Evolutionary conservation across 2,329 filamentous ascomycete genomes (phyloP).

Genomic region (Spiromastix sp.): DNA sequence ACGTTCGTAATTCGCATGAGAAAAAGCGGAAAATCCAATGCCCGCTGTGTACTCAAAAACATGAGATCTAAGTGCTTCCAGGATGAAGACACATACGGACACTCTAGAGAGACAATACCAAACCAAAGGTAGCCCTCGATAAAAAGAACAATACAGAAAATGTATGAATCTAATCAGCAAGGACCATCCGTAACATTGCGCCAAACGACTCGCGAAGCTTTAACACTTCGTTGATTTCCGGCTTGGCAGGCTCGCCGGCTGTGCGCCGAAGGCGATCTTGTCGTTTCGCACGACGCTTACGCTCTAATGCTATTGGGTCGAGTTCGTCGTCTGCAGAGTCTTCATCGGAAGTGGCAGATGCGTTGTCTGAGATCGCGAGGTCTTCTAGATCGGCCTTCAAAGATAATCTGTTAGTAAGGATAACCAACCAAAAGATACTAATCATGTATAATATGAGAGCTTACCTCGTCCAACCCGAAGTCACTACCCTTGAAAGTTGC

Average conservation of each 20-base stretch:
- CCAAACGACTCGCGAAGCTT: slow-evolving; percentile 73
- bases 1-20: too few species aligned
- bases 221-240: slow-evolving; percentile 64
- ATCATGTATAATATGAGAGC: slow-evolving; percentile 9
- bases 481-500: slow-evolving; percentile 63
- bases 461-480: slow-evolving; percentile 76
- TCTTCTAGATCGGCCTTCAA: slow-evolving; percentile 71
- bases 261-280: slow-evolving; percentile 68
- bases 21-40: too few species aligned
- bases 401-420: slow-evolving; percentile 5
- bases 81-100: too few species aligned
- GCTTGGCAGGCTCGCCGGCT: slow-evolving; percentile 78
- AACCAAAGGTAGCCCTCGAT: too few species aligned
- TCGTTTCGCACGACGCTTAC: slow-evolving; percentile 62
- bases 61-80: too few species aligned
- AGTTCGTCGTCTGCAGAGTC: slow-evolving; percentile 66
- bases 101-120: too few species aligned
- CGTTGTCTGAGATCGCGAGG: slow-evolving; percentile 67
- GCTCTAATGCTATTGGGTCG: slow-evolving; percentile 81
- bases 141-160: too few species aligned
- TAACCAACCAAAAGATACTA: slow-evolving; percentile 9
- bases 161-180: slow-evolving; percentile 70
- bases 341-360: slow-evolving; percentile 53
- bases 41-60: too few species aligned
- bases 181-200: slow-evolving; percentile 67